Evolutionary conservation across 2,329 filamentous ascomycete genomes (phyloP).

Genomic region (Paraphoma chrysanthemicola): DNA sequence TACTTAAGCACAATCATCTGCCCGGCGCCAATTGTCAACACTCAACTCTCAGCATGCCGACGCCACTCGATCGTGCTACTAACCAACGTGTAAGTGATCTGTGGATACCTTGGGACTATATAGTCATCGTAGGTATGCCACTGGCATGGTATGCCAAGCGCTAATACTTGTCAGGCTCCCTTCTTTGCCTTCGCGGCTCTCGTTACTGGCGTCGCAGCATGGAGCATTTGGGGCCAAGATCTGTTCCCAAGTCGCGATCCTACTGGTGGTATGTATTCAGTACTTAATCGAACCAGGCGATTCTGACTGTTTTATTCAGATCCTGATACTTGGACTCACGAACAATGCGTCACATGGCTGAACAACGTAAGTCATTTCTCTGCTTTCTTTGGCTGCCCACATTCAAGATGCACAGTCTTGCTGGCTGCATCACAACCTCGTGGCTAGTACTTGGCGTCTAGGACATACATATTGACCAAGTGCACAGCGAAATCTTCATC

Average conservation of each 20-base stretch:
- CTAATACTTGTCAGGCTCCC: slow-evolving; percentile 30
- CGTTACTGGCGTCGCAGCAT: slow-evolving; percentile 80
- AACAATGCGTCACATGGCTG: slow-evolving; percentile 83
- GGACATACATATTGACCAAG: slow-evolving; percentile 4
- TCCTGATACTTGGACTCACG: slow-evolving; percentile 75
- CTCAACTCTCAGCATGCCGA: slow-evolving; percentile 51
- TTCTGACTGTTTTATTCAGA: slow-evolving; percentile 51
- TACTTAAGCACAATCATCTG: not conserved
- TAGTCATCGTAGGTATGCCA: slow-evolving; percentile 28
- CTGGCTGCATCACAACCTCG: too few species aligned
- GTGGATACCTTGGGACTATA: slow-evolving; percentile 25
- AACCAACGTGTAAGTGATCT: slow-evolving; percentile 50
- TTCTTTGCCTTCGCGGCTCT: slow-evolving; percentile 73
- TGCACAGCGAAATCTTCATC: slow-evolving; percentile 67
- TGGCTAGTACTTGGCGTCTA: not conserved
- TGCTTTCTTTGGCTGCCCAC: not conserved
- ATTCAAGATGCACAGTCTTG: too few species aligned
- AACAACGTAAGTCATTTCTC: slow-evolving; percentile 67
- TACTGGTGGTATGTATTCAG: slow-evolving; percentile 68
- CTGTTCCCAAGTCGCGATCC: slow-evolving; percentile 84
- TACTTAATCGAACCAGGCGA: not conserved
- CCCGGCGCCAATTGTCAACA: not conserved
- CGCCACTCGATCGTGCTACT: slow-evolving; percentile 57
- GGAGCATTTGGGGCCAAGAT: slow-evolving; percentile 84
- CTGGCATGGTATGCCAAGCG: not conserved